Evolutionary conservation across 2,329 filamentous ascomycete genomes (phyloP), one percentile per base, ranked within the genome.

Genomic region (Aspergillus aculeatinus): DNA sequence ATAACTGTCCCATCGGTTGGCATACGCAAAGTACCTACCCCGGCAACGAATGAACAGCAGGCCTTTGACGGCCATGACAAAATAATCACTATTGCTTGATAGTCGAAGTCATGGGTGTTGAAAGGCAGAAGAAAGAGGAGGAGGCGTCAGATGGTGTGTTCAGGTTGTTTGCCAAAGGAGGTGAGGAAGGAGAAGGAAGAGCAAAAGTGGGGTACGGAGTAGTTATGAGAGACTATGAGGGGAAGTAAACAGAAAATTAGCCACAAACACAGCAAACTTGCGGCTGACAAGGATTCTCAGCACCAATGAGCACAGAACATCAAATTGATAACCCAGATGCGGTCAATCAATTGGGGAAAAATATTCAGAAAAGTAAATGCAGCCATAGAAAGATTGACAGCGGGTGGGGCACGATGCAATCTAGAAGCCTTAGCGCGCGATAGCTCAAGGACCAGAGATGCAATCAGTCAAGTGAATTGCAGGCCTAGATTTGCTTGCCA

Each of bases 11-110:
- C 49, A 61, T 9, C 63, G 58, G 29, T 65, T 67, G 42, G 61
- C 62, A 54, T 66, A 65, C 55, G 61, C 42, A 23, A 64, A 66
- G 52, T 64, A 67, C 63, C 64, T 61, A 53, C 64, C 61, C 14
- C 56, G 58, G 48, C 60, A 67, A 48, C 63, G 64, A 33, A 65
- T 33, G 48, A 63, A 58, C 42, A 63, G 2, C 42, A 64, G 57
- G 25, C 60, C 64, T 49, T 60, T 59, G 11, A 61, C 65, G 5
- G 63, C 65, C 64, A 67, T 65, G 14, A 42, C 55, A 48, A 25
- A 12, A 11, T 47, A 54, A 19, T 16, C 4, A 14, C 16, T 44
- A 7, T 7, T 44, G 39, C 33, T 44, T n/a, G n/a, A 10, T 44
- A 19, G 6, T n/a, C 2, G 3, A 10, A 6, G 9, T 44, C 27